Evolutionary conservation across 495 filamentous ascomycete genomes (phyloP), one percentile per base, ranked within the genome.

Genomic region (Tetracladium marchalianum): DNA sequence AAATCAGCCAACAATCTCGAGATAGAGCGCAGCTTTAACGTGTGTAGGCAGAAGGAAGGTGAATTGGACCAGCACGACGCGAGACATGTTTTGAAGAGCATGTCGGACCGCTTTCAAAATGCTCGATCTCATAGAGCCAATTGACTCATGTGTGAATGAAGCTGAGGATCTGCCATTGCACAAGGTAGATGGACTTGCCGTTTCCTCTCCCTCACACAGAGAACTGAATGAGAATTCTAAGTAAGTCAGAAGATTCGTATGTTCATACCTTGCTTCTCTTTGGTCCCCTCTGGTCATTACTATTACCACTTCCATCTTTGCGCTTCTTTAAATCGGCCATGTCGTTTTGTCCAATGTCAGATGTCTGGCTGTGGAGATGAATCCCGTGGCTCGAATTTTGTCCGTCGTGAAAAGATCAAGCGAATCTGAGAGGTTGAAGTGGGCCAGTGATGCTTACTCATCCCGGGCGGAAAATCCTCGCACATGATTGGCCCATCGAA

Each of bases 221-320:
- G 15, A 33, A 41, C 17, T 19, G 19, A 9, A 41, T 40, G 12
- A 11, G 7, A 18, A n/a, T 22, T 17, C 32, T 18, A 40, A 5
- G 19, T 8, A 37, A 15, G 5, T 6, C 7, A 24, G 39, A 36
- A 39, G 16, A 5, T 36, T 41, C 41, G 11, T 6, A n/a, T 13
- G 16, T 5, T 12, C 51, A 27, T 45, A 54, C 51, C 43, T 54
- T 54, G 16, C 52, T 54, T 27, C 47, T 50, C 47, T 54, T 54
- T 12, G 27, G 1, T 3, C 33, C 42, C 18, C 43, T 36, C 3
- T 17, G 11, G n/a, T 39, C 43, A 32, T 35, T n/a, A 47, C 31
- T 37, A 8, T 41, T 44, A 8, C 16, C 36, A 8, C 40, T 12
- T 35, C 41, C 35, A n/a, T 38, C 40, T 46, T 54, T 54, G 5